Base-by-base conservation (phyloP, 805 yeast genomes). In the Blastobotrys peoriensis region DNA sequence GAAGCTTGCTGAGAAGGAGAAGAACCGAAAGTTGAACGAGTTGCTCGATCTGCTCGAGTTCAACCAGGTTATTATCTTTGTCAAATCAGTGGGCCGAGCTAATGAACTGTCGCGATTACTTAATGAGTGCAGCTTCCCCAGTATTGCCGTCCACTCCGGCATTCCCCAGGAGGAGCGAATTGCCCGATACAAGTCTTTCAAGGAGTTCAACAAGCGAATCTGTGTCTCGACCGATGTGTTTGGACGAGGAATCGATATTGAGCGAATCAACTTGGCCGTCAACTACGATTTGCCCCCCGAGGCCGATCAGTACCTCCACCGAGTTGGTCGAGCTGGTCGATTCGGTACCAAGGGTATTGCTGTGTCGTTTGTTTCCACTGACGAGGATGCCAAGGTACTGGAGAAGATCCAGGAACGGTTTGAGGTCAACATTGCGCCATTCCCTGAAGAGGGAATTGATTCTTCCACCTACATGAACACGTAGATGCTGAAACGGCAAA, bases 251-350 rank as follows among this genome's bases (percentile, higher is more conserved):
- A 93, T 91, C 61, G 98, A 91, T 78, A 91, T 91, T 57, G 98
- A 91, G 77, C 87, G 98, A 74, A 91, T 91, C 71, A 91, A 91
- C 72, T 73, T 91, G 67, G 98, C 98, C 51, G 88, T 91, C 75
- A 93, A 91, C 76, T 91, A 91, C 70, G 98, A 91, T 70, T 73
- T 91, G 74, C 96, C 98, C 58, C 74, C 69, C 54, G 97, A 89
- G 73, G 96, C 98, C 53, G 98, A 91, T 69, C 97, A 93, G 70
- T 91, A 93, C 71, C 79, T 91, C 66, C 98, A 91, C 75, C 87
- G 98, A 75, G 98, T 91, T 52, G 98, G 98, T 64, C 88, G 98
- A 80, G 98, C 98, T 57, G 98, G 98, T 72, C 89, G 98, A 78
- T 91, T 91, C 61, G 98, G 98, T 75, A 91, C 98, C 65, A 91